Evolutionary conservation across 495 filamentous ascomycete genomes (phyloP).

Genomic region (Hamigera avellanea): DNA sequence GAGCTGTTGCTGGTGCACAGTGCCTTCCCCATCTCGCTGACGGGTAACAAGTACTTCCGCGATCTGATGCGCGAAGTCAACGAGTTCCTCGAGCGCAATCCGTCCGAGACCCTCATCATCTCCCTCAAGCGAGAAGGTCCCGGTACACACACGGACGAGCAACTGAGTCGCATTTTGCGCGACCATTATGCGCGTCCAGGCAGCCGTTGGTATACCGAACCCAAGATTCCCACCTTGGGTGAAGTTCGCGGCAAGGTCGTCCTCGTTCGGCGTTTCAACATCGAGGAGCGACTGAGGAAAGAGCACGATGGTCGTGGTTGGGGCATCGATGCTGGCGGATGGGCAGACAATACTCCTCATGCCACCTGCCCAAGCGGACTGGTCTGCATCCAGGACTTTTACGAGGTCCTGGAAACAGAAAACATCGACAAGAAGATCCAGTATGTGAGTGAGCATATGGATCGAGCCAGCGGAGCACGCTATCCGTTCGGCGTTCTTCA

Average conservation of each 20-base stretch:
- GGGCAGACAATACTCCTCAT: constrained; percentile 84
- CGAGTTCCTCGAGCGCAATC: constrained; percentile 65
- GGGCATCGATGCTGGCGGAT: constrained; percentile 71
- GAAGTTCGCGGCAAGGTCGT: constrained; percentile 75
- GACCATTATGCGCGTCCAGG: constrained; percentile 55
- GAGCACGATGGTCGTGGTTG: constrained; percentile 56
- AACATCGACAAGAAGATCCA: constrained; percentile 74
- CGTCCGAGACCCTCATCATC: constrained; percentile 73
- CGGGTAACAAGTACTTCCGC: constrained; percentile 62
- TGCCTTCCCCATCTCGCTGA: constrained; percentile 63
- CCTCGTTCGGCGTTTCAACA: constrained; percentile 68
- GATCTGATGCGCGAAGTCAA: constrained; percentile 56
- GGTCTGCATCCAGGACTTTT: constrained; percentile 89
- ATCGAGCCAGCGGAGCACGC: constrained; percentile 46
- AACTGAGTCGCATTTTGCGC: constrained; percentile 59
- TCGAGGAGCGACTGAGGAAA: constrained; percentile 46
- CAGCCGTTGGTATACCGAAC: constrained; percentile 65
- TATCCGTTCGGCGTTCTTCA: constrained; percentile 29
- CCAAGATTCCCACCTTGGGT: constrained; percentile 70
- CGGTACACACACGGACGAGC: constrained; percentile 66
- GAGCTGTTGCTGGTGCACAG: constrained; percentile 61
- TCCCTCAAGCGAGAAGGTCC: constrained; percentile 85
- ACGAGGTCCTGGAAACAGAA: constrained; percentile 65
- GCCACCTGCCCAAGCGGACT: constrained; percentile 58
- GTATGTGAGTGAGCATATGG: constrained; percentile 60